These are phyloP conservation scores for Spatholobus suberectus DNA, from an alignment of 306 rosid species.

Conservation along the genomic window DNA sequence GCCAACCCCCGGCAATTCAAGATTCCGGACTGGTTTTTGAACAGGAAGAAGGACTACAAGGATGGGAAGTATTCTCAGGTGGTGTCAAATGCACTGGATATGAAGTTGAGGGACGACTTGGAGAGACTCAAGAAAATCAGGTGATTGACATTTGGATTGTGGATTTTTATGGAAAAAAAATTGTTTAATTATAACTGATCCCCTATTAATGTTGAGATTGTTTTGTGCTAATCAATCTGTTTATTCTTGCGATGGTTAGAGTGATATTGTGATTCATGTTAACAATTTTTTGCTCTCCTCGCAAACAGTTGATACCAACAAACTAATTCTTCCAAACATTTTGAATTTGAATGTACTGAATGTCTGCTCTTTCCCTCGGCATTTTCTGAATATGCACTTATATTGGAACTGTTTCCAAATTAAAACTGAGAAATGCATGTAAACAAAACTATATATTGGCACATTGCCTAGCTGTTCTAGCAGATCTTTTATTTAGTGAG, in stretches of 20 bases:
- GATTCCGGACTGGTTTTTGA: constrained; percentile 58
- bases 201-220: neutral
- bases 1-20: constrained; percentile 58
- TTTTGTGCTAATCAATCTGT: neutral
- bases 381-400: neutral
- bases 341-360: neutral
- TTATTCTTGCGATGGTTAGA: neutral
- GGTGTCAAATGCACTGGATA: constrained; percentile 54
- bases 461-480: neutral
- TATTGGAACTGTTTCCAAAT: neutral
- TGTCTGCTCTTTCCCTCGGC: neutral
- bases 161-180: neutral
- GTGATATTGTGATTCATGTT: neutral
- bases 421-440: neutral
- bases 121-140: constrained; percentile 62
- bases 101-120: constrained; percentile 61
- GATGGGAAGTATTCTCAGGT: constrained; percentile 58
- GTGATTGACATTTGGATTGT: neutral
- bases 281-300: neutral
- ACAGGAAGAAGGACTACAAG: constrained; percentile 60
- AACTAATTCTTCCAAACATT: neutral
- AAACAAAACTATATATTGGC: neutral
- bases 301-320: neutral
- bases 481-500: neutral
- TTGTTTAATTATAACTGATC: neutral